These are phyloP conservation scores for Penicilliopsis zonata DNA, from an alignment of 495 filamentous ascomycete genomes.

Conservation along the genomic window DNA sequence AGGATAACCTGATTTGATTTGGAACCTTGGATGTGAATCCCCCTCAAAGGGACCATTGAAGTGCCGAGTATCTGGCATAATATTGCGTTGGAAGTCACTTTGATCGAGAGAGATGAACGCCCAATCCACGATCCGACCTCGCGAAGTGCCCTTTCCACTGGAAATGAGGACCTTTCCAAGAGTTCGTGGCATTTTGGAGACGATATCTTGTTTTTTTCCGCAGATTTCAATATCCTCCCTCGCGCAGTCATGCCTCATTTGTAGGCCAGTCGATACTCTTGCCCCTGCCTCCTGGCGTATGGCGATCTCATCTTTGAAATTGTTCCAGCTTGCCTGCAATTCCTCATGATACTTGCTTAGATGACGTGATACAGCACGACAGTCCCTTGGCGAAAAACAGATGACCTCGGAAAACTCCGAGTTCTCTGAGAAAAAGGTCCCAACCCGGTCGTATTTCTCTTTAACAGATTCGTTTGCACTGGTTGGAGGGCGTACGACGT, in stretches of 20 bases:
- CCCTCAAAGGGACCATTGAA: background rate
- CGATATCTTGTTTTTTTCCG: background rate
- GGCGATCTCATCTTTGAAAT: too few species aligned
- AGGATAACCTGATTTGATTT: background rate
- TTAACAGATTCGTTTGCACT: too few species aligned
- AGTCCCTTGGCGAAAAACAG: too few species aligned
- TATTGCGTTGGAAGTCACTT: background rate
- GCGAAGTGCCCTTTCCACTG: background rate
- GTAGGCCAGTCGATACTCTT: background rate
- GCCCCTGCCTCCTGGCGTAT: too few species aligned
- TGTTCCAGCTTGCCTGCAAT: too few species aligned
- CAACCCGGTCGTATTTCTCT: background rate
- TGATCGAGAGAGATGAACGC: background rate
- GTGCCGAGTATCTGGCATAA: background rate
- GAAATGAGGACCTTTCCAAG: background rate
- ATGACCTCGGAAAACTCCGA: background rate
- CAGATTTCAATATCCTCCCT: background rate
- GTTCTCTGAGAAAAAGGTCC: background rate
- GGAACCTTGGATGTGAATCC: background rate
- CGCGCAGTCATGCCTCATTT: background rate
- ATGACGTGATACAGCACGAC: too few species aligned
- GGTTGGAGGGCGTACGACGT: slow-evolving; percentile 2
- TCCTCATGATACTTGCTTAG: too few species aligned
- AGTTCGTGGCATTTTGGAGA: background rate
- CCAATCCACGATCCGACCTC: background rate